Evolutionary conservation across 306 rosid genomes (phyloP), one percentile per base, ranked within the genome.

Genomic region (Corylus americana): DNA sequence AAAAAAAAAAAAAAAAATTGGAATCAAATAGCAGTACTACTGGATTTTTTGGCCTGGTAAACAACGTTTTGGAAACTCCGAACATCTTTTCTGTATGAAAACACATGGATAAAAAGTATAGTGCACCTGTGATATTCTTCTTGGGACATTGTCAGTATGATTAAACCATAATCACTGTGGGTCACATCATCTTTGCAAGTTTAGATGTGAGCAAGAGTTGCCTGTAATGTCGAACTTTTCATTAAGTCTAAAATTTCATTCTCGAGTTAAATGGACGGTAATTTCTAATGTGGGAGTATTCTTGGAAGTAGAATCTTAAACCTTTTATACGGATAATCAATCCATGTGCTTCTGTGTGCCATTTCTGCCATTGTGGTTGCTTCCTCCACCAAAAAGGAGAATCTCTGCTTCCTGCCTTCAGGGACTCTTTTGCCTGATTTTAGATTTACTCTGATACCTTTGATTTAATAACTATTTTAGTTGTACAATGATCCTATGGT

Each of bases 351-450:
- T 11, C 13, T 58, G 2, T 49, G 50, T 76, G 66, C 57, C 73
- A 57, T 70, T 58, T 5, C 51, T 67, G 12, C 71, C 42, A 29
- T 18, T 39, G 49, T 13, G 22, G 4, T 57, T 45, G 77, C 53
- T 55, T 81, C 74, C 51, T 53, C 54, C 31, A 5, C 11, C 22
- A 1, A 47, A 80, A 62, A 51, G 45, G 64, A 59, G 37, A 75
- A 54, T 70, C 76, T 18, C 54, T 75, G 44, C 71, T 68, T 13
- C 77, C 29, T 49, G 10, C 42, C 74, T 81, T n/a, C 58, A 22
- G 74, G 75, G 49, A 48, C 49, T 75, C 35, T 51, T 51, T 76
- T 13, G 9, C 83, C 78, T 16, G 50, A 69, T 59, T 77, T 45
- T 49, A 50, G 73, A 66, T 64, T 14, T 27, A 51, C 59, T 53